These are phyloP conservation scores for Leishmania mexicana DNA, from an alignment of 208 protist genomes.

Conservation along the genomic window DNA sequence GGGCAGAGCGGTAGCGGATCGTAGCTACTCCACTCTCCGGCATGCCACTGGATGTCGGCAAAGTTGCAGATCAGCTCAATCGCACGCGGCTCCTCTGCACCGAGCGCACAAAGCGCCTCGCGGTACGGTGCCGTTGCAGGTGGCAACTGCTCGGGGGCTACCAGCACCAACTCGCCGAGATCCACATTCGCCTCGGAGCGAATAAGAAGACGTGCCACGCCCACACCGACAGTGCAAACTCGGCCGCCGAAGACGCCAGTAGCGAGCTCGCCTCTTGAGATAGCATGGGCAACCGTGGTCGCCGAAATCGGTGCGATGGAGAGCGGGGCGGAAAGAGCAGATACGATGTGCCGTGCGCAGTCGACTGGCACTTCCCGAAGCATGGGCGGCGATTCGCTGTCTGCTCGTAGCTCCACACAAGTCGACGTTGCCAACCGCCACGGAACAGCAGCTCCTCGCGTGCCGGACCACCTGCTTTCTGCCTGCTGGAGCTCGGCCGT, in stretches of 20 bases:
- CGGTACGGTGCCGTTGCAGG: constrained; percentile 19
- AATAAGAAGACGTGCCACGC: constrained; percentile 24
- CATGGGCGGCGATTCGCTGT: neutral
- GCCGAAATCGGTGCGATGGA: neutral
- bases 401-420: neutral
- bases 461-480: neutral
- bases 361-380: constrained; percentile 7
- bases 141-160: constrained; percentile 23
- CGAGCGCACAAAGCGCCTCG: constrained; percentile 10
- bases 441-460: neutral
- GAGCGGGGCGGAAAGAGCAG: neutral
- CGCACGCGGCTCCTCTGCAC: constrained; percentile 19
- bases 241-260: constrained; percentile 11
- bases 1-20: neutral
- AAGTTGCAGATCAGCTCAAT: constrained; percentile 23
- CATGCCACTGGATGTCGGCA: too few relatives aligned
- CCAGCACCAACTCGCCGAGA: constrained; percentile 25
- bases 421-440: constrained; percentile 1
- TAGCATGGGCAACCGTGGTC: neutral
- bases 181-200: constrained; percentile 19
- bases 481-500: constrained; percentile 7
- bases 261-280: neutral
- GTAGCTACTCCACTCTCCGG: neutral
- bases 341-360: constrained; percentile 23
- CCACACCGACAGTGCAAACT: constrained; percentile 12